phyloP scores from a whole-genome alignment of 495 filamentous ascomycete species.

The Staphylotrichum tortipilum region DNA sequence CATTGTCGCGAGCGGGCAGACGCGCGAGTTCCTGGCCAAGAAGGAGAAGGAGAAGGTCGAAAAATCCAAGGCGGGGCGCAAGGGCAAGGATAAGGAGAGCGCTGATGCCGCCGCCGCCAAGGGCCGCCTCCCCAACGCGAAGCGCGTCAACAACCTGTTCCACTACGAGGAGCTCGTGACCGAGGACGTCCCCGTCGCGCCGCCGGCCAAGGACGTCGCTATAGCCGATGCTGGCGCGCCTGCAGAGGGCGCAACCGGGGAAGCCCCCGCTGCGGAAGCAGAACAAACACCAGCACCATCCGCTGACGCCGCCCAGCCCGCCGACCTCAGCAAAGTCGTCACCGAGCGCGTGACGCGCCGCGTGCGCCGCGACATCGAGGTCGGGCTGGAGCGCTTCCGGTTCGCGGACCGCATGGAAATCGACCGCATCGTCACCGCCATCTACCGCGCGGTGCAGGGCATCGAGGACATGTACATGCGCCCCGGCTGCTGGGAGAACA shows the following conservation, averaged over 20 bases:
- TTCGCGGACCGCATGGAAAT: constrained; percentile 66
- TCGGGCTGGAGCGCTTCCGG: constrained; percentile 81
- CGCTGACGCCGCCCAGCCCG: constrained; percentile 2
- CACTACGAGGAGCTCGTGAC: constrained; percentile 71
- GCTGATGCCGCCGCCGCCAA: constrained; percentile 46
- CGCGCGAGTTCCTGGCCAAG: constrained; percentile 80
- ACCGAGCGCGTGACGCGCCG: constrained; percentile 33
- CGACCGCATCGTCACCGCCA: constrained; percentile 67
- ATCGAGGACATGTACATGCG: constrained; percentile 74
- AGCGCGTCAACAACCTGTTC: constrained; percentile 66
- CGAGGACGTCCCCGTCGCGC: constrained; percentile 42
- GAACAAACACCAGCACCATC: constrained; percentile 4
- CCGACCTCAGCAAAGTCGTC: constrained; percentile 4
- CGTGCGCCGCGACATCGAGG: constrained; percentile 66
- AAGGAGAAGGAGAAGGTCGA: constrained; percentile 88
- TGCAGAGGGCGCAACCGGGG: constrained; percentile 3
- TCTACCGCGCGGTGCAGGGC: constrained; percentile 70
- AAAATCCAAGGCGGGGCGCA: constrained; percentile 43
- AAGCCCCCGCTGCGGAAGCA: constrained; percentile 8
- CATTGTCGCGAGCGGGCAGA: constrained; percentile 86
- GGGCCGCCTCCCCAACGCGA: constrained; percentile 70
- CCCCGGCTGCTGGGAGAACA: constrained; percentile 76
- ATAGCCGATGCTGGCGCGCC: constrained; percentile 13
- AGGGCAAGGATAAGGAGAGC: constrained; percentile 49
- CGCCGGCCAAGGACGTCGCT: constrained; percentile 24